A percentile compares a stretch with the other conserved stretches of the same genome.
phyloP scores from a whole-genome alignment of 768 basidiomycete genomes.

The Russula virescens region DNA sequence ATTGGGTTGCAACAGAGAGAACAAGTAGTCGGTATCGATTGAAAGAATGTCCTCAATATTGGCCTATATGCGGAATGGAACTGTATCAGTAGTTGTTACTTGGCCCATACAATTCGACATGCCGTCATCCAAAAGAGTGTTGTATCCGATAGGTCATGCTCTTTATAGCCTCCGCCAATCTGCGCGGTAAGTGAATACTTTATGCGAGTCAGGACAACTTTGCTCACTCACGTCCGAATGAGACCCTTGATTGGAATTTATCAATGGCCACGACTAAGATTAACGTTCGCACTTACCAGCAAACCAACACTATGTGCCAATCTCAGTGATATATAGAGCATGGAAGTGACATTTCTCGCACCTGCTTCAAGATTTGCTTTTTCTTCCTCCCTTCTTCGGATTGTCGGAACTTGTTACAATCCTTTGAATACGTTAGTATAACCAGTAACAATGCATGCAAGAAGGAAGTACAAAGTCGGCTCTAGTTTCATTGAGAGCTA shows the following conservation, averaged over 20 bases:
- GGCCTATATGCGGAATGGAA: conserved; percentile 35
- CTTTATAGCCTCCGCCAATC: conserved; percentile 65
- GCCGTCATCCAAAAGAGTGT: conserved; percentile 63
- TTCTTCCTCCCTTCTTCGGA: conserved; percentile 45
- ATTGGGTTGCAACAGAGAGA: conserved; percentile 44
- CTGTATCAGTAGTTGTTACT: conserved; percentile 5
- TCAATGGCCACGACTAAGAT: neutral
- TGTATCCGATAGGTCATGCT: conserved; percentile 64
- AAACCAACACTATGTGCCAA: conserved; percentile 59
- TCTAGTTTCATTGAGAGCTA: conserved; percentile 63
- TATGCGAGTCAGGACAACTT: conserved; percentile 25
- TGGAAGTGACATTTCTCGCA: conserved; percentile 26
- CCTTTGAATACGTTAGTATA: conserved; percentile 32
- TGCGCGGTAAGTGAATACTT: conserved; percentile 27
- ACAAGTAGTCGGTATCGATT: conserved; percentile 50
- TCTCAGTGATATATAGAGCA: neutral
- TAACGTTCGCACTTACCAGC: conserved; percentile 39
- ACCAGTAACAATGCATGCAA: neutral
- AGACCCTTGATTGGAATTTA: conserved; percentile 18
- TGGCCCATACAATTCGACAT: conserved; percentile 25
- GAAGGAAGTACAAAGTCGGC: conserved; percentile 51
- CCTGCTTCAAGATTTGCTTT: conserved; percentile 59
- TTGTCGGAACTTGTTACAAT: conserved; percentile 59
- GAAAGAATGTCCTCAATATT: conserved; percentile 51
- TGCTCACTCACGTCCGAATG: conserved; percentile 32